A percentile compares a stretch with the other conserved stretches of the same genome.
These are phyloP conservation scores for Begonia masoniana DNA, from an alignment of 306 rosid species.

Conservation along the genomic window DNA sequence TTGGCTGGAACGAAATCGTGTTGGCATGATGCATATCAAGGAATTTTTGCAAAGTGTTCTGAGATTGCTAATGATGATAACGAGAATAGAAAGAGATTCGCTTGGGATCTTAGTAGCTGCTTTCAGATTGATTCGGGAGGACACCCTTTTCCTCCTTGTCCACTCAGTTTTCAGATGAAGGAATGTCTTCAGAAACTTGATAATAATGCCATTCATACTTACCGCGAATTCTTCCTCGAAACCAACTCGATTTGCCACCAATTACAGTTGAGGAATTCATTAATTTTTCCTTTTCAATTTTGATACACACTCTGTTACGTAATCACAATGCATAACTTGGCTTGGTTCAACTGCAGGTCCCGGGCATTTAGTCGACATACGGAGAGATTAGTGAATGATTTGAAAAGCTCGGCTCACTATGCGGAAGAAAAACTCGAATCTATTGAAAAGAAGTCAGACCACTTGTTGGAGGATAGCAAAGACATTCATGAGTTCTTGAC, in stretches of 20 bases:
- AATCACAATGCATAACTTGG: not conserved
- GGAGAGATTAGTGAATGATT: constrained; percentile 70
- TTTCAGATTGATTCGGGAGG: constrained; percentile 77
- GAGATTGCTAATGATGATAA: constrained; percentile 39
- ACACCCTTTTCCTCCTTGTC: constrained; percentile 51
- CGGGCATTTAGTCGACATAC: constrained; percentile 54
- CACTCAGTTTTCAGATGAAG: constrained; percentile 27
- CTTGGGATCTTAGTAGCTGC: constrained; percentile 89
- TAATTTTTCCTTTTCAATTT: too few relatives aligned
- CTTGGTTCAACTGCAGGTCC: constrained; percentile 22
- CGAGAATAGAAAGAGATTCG: constrained; percentile 61
- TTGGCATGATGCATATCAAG: constrained; percentile 56
- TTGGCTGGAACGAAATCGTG: constrained; percentile 41
- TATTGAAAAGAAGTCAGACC: constrained; percentile 41
- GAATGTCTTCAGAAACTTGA: constrained; percentile 31
- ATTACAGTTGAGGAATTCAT: constrained; percentile 43
- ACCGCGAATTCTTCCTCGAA: constrained; percentile 81
- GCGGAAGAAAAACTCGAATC: constrained; percentile 53
- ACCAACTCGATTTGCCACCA: constrained; percentile 75
- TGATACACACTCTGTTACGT: not conserved
- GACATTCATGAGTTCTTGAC: constrained; percentile 35
- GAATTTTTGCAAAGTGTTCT: constrained; percentile 62
- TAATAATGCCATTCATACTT: constrained; percentile 52
- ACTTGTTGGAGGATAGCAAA: constrained; percentile 32
- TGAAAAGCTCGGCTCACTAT: constrained; percentile 47